Conservation (phyloP, 805 yeast genomes). For the Barnettozyma salicaria region DNA sequence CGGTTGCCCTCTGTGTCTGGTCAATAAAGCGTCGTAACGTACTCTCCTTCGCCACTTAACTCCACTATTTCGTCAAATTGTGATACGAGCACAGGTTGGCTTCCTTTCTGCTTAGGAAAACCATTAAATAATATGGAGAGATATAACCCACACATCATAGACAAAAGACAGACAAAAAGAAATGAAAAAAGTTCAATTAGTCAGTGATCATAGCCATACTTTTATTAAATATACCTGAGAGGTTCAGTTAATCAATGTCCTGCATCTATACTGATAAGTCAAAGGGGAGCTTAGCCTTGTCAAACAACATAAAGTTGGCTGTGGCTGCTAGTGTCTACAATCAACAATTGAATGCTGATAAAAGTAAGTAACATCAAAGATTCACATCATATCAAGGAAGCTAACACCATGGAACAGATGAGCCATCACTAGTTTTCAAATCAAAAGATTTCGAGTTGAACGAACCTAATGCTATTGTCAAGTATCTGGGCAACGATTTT, state of each 20-base stretch:
- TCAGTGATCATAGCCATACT: too few species aligned
- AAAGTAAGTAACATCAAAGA: constrained; percentile 14
- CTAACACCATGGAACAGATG: constrained; percentile 11
- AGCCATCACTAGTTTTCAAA: constrained; percentile 20
- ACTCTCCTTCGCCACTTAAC: neutral
- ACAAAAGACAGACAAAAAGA: too few species aligned
- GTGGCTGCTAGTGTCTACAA: constrained; percentile 22
- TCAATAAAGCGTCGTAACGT: too few species aligned
- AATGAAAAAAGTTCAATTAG: too few species aligned
- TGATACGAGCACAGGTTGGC: too few species aligned
- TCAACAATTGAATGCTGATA: constrained; percentile 22
- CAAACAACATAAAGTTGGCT: constrained; percentile 26
- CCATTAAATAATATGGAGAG: too few species aligned
- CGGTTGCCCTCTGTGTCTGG: too few species aligned
- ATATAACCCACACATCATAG: too few species aligned
- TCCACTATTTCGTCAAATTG: too few species aligned
- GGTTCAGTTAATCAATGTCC: too few species aligned
- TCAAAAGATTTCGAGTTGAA: constrained; percentile 37
- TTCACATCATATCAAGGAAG: neutral
- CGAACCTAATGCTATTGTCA: constrained; percentile 67
- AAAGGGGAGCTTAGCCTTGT: constrained; percentile 18
- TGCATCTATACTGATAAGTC: constrained; percentile 22
- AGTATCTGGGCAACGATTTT: constrained; percentile 52
- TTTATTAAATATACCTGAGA: too few species aligned
- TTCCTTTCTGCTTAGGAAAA: neutral